Conservation (phyloP, 2,329 filamentous ascomycete species). For the Colletotrichum spinosum region DNA sequence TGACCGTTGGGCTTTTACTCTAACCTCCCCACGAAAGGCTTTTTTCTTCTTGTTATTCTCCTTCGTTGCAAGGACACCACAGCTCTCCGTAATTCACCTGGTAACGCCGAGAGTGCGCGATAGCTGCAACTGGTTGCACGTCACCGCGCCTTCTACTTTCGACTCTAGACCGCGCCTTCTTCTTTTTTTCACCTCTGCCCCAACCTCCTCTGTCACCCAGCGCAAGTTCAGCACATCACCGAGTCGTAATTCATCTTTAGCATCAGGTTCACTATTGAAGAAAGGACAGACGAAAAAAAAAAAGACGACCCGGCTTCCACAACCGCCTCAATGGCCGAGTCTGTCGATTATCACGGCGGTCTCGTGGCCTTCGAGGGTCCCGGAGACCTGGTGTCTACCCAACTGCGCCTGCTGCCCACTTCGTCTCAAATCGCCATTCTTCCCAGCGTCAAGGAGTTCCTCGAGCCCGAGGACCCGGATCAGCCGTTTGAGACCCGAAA, state of each 20-base stretch:
- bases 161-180: neutral
- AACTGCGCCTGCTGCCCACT: constrained; percentile 69
- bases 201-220: neutral
- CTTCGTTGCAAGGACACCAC: neutral
- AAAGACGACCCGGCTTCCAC: too few species aligned
- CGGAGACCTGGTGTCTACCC: constrained; percentile 65
- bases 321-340: constrained; percentile 27
- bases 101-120: constrained; percentile 9
- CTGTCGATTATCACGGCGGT: constrained; percentile 54
- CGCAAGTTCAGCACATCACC: too few species aligned
- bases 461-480: constrained; percentile 46
- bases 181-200: neutral
- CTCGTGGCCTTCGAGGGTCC: constrained; percentile 72
- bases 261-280: neutral
- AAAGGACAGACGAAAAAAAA: neutral
- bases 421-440: constrained; percentile 70
- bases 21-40: neutral
- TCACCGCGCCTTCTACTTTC: constrained; percentile 9
- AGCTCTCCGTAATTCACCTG: neutral
- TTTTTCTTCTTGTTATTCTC: neutral
- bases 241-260: too few species aligned
- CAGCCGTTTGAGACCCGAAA: constrained; percentile 44
- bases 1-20: constrained; percentile 12
- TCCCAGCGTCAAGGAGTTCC: constrained; percentile 62
- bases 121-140: constrained; percentile 34